Conservation (phyloP, 805 yeast species). For the Dipodascus geniculatus region DNA sequence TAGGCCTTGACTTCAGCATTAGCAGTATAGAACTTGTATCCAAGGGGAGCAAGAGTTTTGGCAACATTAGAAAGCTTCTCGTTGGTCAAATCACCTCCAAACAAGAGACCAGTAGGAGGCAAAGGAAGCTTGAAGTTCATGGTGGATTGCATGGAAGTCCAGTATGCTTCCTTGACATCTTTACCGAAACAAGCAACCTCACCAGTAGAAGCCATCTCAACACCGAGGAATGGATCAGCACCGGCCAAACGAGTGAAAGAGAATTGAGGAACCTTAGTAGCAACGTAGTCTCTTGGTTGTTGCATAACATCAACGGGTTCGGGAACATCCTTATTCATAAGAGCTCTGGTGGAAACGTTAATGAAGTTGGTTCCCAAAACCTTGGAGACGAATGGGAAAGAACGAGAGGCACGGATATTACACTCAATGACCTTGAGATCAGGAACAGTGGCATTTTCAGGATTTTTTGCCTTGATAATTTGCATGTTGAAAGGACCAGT, state of each 20-base stretch:
- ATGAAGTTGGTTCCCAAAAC: slow-evolving; percentile 91
- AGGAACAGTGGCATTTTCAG: slow-evolving; percentile 43
- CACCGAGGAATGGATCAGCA: slow-evolving; percentile 98
- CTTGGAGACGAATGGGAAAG: slow-evolving; percentile 98
- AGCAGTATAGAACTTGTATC: slow-evolving; percentile 75
- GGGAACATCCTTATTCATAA: slow-evolving; percentile 59
- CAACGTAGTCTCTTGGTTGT: slow-evolving; percentile 66
- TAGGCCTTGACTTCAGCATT: slow-evolving; percentile 61
- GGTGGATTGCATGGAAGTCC: slow-evolving; percentile 94
- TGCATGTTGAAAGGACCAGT: slow-evolving; percentile 99
- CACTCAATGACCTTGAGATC: slow-evolving; percentile 94
- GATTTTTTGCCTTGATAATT: slow-evolving; percentile 67
- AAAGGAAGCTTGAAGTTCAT: slow-evolving; percentile 93
- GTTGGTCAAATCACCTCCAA: slow-evolving; percentile 84
- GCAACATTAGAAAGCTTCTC: slow-evolving; percentile 69
- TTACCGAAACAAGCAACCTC: slow-evolving; percentile 96
- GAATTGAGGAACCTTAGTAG: slow-evolving; percentile 96
- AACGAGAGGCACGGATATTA: slow-evolving; percentile 96
- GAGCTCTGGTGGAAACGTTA: slow-evolving; percentile 85
- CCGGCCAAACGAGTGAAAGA: slow-evolving; percentile 98
- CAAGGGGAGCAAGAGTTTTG: slow-evolving; percentile 51
- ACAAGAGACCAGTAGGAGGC: slow-evolving; percentile 80
- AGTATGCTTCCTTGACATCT: slow-evolving; percentile 80
- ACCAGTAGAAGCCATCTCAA: slow-evolving; percentile 99
- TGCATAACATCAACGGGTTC: slow-evolving; percentile 77